Evolutionary conservation across 148 eudicot species (phyloP).

Genomic region (Mesembryanthemum crystallinum): DNA sequence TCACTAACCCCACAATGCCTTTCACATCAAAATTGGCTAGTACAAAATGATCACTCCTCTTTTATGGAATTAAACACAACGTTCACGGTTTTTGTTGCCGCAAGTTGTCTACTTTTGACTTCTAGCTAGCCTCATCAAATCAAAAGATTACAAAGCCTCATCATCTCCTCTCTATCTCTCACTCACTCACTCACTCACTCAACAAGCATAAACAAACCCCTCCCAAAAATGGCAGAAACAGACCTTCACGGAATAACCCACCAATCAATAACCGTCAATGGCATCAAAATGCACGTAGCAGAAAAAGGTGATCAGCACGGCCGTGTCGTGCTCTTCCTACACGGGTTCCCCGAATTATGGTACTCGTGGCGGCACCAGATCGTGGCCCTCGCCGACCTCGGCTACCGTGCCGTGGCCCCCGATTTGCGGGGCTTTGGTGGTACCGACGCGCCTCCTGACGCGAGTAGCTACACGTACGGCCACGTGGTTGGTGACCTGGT

Average conservation of each 20-base stretch:
- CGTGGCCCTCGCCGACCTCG: slow-evolving; percentile 39
- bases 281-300: slow-evolving; percentile 31
- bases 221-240: slow-evolving; percentile 1
- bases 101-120: too few relatives aligned
- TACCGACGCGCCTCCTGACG: slow-evolving; percentile 43
- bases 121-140: too few relatives aligned
- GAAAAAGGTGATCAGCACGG: slow-evolving; percentile 49
- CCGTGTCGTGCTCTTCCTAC: slow-evolving; percentile 50
- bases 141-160: too few relatives aligned
- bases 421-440: slow-evolving; percentile 69
- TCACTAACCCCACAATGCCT: too few relatives aligned
- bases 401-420: slow-evolving; percentile 60
- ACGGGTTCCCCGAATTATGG: slow-evolving; percentile 71
- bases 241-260: slow-evolving; percentile 9
- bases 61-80: too few relatives aligned
- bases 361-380: slow-evolving; percentile 71
- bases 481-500: slow-evolving; percentile 60
- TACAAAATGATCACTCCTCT: too few relatives aligned
- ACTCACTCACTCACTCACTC: too few relatives aligned
- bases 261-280: slow-evolving; percentile 13
- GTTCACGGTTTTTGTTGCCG: too few relatives aligned
- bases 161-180: neutral
- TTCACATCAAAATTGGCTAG: too few relatives aligned
- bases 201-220: too few relatives aligned
- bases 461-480: slow-evolving; percentile 42